Percentiles rank a stretch among this genome's conserved stretches.
Conservation (phyloP, 2,329 filamentous ascomycete genomes). For the Botrytis elliptica region DNA sequence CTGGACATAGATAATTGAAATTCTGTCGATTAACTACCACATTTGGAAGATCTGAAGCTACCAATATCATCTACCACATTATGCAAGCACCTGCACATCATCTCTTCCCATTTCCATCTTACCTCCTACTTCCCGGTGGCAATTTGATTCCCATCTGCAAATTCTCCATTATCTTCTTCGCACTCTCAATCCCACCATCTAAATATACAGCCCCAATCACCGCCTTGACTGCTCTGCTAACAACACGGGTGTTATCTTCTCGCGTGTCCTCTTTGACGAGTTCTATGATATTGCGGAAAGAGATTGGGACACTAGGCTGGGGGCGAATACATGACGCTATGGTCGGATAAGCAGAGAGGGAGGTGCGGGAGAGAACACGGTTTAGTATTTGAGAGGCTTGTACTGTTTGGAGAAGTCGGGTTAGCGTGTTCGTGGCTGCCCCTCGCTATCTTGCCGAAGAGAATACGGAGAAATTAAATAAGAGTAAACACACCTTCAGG, state of each 20-base stretch:
- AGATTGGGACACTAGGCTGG: neutral
- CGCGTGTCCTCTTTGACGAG: slow-evolving; percentile 27
- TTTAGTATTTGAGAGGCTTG: neutral
- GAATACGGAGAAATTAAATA: neutral
- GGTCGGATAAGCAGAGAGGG: neutral
- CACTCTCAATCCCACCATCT: slow-evolving; percentile 30
- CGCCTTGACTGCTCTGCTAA: slow-evolving; percentile 29
- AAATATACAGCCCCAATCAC: slow-evolving; percentile 32
- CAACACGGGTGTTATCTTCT: slow-evolving; percentile 22
- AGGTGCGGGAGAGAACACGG: neutral
- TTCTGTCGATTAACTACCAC: neutral
- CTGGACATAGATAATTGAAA: neutral
- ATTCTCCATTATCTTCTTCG: slow-evolving; percentile 25
- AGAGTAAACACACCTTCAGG: slow-evolving; percentile 20
- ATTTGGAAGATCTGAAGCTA: neutral
- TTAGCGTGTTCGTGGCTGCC: neutral
- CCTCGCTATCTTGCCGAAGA: neutral
- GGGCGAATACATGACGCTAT: slow-evolving; percentile 12
- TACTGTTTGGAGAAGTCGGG: neutral
- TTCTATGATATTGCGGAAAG: neutral
- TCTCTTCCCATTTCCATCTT: neutral
- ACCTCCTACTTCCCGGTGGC: neutral
- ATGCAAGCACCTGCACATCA: neutral
- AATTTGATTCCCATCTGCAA: slow-evolving; percentile 18
- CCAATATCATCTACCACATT: neutral